Percentiles rank a stretch among this genome's conserved stretches.
These are phyloP conservation scores for Clitocybe nebularis DNA, from an alignment of 1,284 basidiomycete species.

Conservation along the genomic window DNA sequence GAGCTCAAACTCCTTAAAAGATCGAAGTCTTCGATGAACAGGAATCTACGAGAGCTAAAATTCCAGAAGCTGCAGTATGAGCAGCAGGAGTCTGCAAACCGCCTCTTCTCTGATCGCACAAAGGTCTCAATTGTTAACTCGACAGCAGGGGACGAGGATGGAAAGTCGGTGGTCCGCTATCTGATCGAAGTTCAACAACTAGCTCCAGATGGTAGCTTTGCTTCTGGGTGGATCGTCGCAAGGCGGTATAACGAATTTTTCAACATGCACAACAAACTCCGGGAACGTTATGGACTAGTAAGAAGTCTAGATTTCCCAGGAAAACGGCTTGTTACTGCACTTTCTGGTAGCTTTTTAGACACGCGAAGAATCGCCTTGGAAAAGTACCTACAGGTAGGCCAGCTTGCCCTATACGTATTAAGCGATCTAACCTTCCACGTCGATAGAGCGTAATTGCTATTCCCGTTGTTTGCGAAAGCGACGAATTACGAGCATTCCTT, in stretches of 20 bases:
- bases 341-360: constrained; percentile 84
- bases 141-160: constrained; percentile 74
- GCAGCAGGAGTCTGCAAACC: constrained; percentile 84
- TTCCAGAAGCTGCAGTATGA: constrained; percentile 92
- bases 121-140: constrained; percentile 76
- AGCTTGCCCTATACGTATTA: constrained; percentile 1
- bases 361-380: constrained; percentile 76
- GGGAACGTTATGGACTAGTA: constrained; percentile 67
- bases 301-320: constrained; percentile 82
- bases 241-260: constrained; percentile 94
- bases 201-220: constrained; percentile 67
- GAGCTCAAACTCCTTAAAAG: constrained; percentile 81
- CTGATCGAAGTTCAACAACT: constrained; percentile 90
- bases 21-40: constrained; percentile 75
- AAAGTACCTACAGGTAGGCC: constrained; percentile 80
- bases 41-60: constrained; percentile 79
- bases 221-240: constrained; percentile 88
- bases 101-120: constrained; percentile 77
- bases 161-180: constrained; percentile 88
- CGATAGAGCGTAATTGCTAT: constrained; percentile 69
- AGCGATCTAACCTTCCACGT: background rate
- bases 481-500: constrained; percentile 82
- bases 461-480: constrained; percentile 76
- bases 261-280: constrained; percentile 80
- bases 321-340: constrained; percentile 81